A percentile compares a stretch with the other conserved stretches of the same genome.
phyloP scores from a whole-genome alignment of 352 stramenopile species.

The Pythium inflatum region DNA sequence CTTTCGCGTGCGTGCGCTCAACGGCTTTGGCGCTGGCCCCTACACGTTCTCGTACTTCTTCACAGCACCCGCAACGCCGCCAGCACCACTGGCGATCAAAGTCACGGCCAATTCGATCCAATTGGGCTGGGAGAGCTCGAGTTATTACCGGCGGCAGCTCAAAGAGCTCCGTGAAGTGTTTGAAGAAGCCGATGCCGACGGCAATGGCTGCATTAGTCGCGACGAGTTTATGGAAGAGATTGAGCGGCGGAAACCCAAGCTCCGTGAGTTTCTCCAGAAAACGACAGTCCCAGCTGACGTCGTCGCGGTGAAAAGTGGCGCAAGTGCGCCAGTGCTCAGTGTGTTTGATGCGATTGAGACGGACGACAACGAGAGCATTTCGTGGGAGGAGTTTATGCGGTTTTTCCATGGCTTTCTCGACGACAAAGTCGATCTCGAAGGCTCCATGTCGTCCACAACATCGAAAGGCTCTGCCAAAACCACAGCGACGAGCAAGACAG shows the following conservation, averaged over 20 bases:
- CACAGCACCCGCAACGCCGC: constrained; percentile 74
- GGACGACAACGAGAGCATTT: constrained; percentile 88
- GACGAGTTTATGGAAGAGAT: constrained; percentile 89
- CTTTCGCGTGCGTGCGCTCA: constrained; percentile 90
- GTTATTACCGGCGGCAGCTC: constrained; percentile 66
- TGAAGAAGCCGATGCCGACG: constrained; percentile 72
- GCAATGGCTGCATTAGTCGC: constrained; percentile 74
- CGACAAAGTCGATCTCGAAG: constrained; percentile 35
- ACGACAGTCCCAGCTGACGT: constrained; percentile 36
- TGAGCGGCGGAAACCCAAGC: constrained; percentile 69
- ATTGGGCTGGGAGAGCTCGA: constrained; percentile 76
- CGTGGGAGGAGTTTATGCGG: constrained; percentile 82
- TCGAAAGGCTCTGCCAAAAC: constrained; percentile 1
- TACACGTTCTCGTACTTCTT: constrained; percentile 90
- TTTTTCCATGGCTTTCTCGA: constrained; percentile 77
- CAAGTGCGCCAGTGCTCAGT: constrained; percentile 46
- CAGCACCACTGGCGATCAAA: constrained; percentile 63
- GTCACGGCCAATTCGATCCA: constrained; percentile 74
- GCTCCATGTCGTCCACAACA: constrained; percentile 7
- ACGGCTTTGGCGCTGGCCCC: constrained; percentile 85
- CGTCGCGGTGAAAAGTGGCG: background rate
- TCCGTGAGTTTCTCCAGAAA: constrained; percentile 79
- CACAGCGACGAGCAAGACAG: background rate
- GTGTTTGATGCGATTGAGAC: constrained; percentile 91
- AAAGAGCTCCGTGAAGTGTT: constrained; percentile 84